Base-by-base conservation (phyloP, 106 monocot genomes). In the Chionographis japonica region DNA sequence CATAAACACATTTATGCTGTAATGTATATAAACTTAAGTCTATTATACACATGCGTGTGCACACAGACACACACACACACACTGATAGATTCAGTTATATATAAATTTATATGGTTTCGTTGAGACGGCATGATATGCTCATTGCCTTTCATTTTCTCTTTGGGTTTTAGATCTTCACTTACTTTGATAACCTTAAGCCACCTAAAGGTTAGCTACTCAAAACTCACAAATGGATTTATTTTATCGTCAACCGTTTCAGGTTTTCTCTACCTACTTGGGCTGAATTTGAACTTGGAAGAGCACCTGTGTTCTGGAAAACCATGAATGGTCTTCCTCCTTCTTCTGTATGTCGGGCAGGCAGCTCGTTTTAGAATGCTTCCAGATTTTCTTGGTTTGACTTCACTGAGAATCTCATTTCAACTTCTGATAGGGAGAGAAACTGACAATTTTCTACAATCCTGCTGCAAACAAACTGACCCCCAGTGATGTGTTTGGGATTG, bases 241-340 rank as follows among this genome's bases (percentile, higher is more conserved):
- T 8, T 58, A 58, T 58, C 35, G 27, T 36, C 8, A 36, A 54
- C 60, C 72, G 15, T 72, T 74, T 62, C 42, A 95, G 91, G 73
- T 83, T 55, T 58, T 62, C 49, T 58, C 88, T 86, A 71, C 91
- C 91, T 37, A 84, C 88, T 55, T 95, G 94, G 94, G 60, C 86
- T 63, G 91, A 95, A 27, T 91, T 95, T 65, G 94, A 95, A 75
- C 57, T 95, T 12, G 94, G 94, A 54, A 81, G 52, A 56, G 82
- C 86, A 77, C 88, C 91, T 56, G 77, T 95, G 8, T 95, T 72
- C 65, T 95, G 94, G 94, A 95, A 88, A 71, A 95, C 94, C 10
- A 82, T 51, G 68, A 95, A 84, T 43, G 94, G 94, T 64, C 84
- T 95, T 61, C 88, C 91, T 69, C 94, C 91, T 62, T 77, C 86